These are phyloP conservation scores for Lactarius pseudohatsudake DNA, from an alignment of 768 basidiomycete genomes.

Conservation along the genomic window DNA sequence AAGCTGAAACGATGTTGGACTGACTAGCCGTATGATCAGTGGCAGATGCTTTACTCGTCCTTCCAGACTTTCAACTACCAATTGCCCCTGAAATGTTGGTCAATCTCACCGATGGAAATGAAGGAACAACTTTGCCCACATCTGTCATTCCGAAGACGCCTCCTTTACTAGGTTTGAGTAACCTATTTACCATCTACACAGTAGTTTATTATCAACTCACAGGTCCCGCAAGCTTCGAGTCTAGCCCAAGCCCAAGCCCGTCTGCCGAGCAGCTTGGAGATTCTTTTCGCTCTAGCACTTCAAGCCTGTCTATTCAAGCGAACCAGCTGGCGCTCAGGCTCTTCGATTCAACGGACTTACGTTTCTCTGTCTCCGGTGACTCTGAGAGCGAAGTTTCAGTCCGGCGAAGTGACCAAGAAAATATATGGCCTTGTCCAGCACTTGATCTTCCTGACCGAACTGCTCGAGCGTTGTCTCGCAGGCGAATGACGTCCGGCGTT, in stretches of 20 bases:
- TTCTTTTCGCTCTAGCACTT: slow-evolving; percentile 6
- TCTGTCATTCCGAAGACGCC: slow-evolving; percentile 14
- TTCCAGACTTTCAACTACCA: slow-evolving; percentile 15
- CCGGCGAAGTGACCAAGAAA: slow-evolving; percentile 16
- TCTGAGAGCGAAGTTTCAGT: not conserved
- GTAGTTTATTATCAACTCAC: slow-evolving; percentile 2
- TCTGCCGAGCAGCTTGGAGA: slow-evolving; percentile 11
- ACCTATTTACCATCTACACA: not conserved
- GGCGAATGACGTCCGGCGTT: slow-evolving; percentile 37
- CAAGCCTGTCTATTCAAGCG: slow-evolving; percentile 18
- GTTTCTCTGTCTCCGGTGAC: slow-evolving; percentile 3
- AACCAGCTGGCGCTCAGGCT: slow-evolving; percentile 6
- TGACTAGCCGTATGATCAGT: slow-evolving; percentile 13
- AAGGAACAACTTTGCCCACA: not conserved
- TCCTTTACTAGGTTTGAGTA: slow-evolving; percentile 22
- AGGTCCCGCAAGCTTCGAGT: slow-evolving; percentile 15
- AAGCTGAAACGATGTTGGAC: not conserved
- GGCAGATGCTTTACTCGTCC: slow-evolving; percentile 14
- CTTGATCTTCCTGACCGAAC: slow-evolving; percentile 4
- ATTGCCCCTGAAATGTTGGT: slow-evolving; percentile 17
- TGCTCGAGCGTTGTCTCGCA: slow-evolving; percentile 35
- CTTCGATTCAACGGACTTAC: slow-evolving; percentile 21
- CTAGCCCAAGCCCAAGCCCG: slow-evolving; percentile 23
- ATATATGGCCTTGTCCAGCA: slow-evolving; percentile 10
- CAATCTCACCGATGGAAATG: not conserved